A percentile compares a stretch with the other conserved stretches of the same genome.
Conservation (phyloP, 2,329 filamentous ascomycete species). For the Akanthomyces muscarius region DNA sequence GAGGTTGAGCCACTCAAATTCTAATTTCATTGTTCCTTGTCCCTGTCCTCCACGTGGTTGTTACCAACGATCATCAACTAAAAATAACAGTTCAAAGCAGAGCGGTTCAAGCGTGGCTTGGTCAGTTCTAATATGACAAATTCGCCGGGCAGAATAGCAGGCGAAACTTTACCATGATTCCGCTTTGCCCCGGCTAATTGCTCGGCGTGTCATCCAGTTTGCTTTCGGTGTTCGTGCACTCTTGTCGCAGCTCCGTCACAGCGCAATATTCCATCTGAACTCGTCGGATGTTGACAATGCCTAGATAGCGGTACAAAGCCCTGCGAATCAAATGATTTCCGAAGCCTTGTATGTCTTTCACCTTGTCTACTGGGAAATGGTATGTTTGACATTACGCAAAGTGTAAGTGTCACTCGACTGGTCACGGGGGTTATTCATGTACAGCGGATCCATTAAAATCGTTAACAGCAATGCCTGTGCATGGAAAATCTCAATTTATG, state of each 20-base stretch:
- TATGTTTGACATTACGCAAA: neutral
- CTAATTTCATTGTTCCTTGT: constrained; percentile 13
- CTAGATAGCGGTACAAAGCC: neutral
- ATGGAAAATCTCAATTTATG: neutral
- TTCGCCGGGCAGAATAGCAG: neutral
- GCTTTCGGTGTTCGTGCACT: constrained; percentile 12
- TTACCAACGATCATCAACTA: constrained; percentile 5
- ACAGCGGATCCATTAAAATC: neutral
- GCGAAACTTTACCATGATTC: neutral
- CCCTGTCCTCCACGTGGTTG: constrained; percentile 12
- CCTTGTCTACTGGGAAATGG: neutral
- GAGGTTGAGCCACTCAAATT: constrained; percentile 6
- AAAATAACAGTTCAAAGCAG: constrained; percentile 14
- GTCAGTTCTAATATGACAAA: neutral
- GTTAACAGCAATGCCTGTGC: neutral
- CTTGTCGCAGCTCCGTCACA: neutral
- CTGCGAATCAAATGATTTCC: neutral
- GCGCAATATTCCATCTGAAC: neutral
- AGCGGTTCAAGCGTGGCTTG: neutral
- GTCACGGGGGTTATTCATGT: neutral
- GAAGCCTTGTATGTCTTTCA: neutral
- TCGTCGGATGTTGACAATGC: neutral
- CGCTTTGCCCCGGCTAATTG: neutral
- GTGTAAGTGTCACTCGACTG: too few species aligned
- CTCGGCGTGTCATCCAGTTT: constrained; percentile 9